Evolutionary conservation across 495 filamentous ascomycete genomes (phyloP), one percentile per base, ranked within the genome.

Genomic region (Xylaria longipes): DNA sequence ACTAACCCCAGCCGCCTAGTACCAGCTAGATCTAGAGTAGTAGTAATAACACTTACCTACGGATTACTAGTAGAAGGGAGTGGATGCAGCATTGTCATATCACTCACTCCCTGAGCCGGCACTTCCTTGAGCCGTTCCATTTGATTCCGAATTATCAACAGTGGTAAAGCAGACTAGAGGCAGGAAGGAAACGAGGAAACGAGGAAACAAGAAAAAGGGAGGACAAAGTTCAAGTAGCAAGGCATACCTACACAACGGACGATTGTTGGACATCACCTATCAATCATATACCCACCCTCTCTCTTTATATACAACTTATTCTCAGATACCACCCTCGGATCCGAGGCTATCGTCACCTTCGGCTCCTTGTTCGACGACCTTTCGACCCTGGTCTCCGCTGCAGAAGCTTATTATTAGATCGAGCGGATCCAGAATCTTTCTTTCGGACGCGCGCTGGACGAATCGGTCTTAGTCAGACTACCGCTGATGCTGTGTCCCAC

Each of bases 381-480:
- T 31, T 61, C 41, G 5, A 46, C 20, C 45, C 11, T 41, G 6
- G 27, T 61, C 35, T 22, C 57, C 45, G 68, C 43, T 25, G 56
- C 68, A 62, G 63, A 43, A 41, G 29, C 43, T 56, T 67, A 67
- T 68, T 43, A 68, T 60, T 60, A 68, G 66, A 57, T 56, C 66
- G 17, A 45, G 50, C 33, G 66, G 37, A 46, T 29, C 52, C 15
- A 33, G 66, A 45, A 33, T 35, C 22, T 25, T 52, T 27, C 66
- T 56, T 20, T 43, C 65, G 7, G 31, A 56, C 65, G 17, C 45
- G 9, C 15, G 25, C 39, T 60, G 52, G 66, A 68, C 58, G 61
- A 64, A 70, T 70, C 48, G 33, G 58, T 70, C 15, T 70, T 70
- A 70, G 68, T 70, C 68, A 70, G 68, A 64, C 46, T 56, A n/a